phyloP scores from a whole-genome alignment of 208 protist genomes.

The Crithidia mellificae region DNA sequence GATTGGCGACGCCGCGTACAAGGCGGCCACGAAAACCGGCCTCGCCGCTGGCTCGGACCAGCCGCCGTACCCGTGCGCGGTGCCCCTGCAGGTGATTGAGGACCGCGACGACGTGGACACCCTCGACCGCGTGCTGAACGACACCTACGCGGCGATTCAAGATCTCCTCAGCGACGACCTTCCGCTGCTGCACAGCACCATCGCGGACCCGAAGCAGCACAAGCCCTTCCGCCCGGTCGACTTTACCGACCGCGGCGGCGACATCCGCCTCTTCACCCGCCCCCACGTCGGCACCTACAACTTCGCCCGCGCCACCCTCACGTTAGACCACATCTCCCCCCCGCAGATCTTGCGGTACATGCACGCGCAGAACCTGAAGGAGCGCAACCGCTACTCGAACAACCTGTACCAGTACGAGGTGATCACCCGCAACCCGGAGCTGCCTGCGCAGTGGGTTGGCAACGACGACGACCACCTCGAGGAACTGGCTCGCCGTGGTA shows the following conservation, averaged over 20 bases:
- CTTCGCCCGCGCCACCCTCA: conserved; percentile 76
- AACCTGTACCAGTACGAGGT: conserved; percentile 64
- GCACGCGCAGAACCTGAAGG: conserved; percentile 56
- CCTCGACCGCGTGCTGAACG: conserved; percentile 58
- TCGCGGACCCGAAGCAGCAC: conserved; percentile 31
- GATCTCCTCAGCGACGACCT: conserved; percentile 68
- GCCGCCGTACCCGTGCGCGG: conserved; percentile 83
- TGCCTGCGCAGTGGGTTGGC: conserved; percentile 41
- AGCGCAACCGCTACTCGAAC: conserved; percentile 63
- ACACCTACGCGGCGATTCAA: conserved; percentile 47
- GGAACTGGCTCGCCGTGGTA: conserved; percentile 36
- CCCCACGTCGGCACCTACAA: conserved; percentile 80
- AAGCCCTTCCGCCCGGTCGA: conserved; percentile 57
- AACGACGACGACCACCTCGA: conserved; percentile 54
- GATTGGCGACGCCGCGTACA: conserved; percentile 75
- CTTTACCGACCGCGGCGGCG: conserved; percentile 72
- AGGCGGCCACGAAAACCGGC: conserved; percentile 74
- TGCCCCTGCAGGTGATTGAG: conserved; percentile 69
- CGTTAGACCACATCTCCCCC: conserved; percentile 49
- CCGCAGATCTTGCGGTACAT: conserved; percentile 64
- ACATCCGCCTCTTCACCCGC: conserved; percentile 73
- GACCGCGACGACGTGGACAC: conserved; percentile 41
- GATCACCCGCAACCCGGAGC: conserved; percentile 46
- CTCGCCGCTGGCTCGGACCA: conserved; percentile 71
- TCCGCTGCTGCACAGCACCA: conserved; percentile 43